phyloP scores from a whole-genome alignment of 1,139 yeast species.

The Arxiozyma bovina region DNA sequence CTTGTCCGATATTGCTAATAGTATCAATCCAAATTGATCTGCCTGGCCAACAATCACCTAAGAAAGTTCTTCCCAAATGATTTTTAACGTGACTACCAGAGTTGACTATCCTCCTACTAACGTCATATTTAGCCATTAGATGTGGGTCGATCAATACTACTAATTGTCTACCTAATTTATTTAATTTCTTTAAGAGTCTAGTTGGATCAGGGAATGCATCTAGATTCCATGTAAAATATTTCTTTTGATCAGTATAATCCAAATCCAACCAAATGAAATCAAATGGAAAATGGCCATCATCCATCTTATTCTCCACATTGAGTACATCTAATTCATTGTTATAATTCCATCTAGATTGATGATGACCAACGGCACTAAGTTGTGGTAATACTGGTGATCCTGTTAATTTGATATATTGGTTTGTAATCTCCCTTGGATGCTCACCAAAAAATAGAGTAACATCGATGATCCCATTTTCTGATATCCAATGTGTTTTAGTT shows the following conservation, averaged over 20 bases:
- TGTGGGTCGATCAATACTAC: conserved; percentile 91
- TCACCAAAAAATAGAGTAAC: conserved; percentile 60
- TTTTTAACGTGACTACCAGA: conserved; percentile 37
- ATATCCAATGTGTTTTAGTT: conserved; percentile 73
- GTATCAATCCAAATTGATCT: conserved; percentile 91
- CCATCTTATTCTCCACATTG: conserved; percentile 60
- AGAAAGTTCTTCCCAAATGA: conserved; percentile 45
- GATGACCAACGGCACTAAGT: conserved; percentile 76
- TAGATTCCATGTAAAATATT: conserved; percentile 85
- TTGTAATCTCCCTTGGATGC: conserved; percentile 50
- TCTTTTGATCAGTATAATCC: conserved; percentile 78
- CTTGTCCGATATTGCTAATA: conserved; percentile 52
- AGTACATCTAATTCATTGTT: conserved; percentile 79
- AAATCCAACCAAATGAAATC: conserved; percentile 94
- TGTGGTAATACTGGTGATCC: conserved; percentile 76
- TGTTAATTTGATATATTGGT: conserved; percentile 60
- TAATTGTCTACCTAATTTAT: conserved; percentile 65
- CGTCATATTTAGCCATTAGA: conserved; percentile 58
- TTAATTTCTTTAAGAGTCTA: conserved; percentile 54
- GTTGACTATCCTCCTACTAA: conserved; percentile 46
- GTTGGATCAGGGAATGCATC: conserved; percentile 68
- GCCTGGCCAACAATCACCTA: conserved; percentile 98
- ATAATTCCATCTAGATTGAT: conserved; percentile 97
- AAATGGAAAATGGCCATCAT: conserved; percentile 66
- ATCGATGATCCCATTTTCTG: conserved; percentile 81